Conservation (phyloP, 2,329 filamentous ascomycete species). For the Lanzia echinophila region DNA sequence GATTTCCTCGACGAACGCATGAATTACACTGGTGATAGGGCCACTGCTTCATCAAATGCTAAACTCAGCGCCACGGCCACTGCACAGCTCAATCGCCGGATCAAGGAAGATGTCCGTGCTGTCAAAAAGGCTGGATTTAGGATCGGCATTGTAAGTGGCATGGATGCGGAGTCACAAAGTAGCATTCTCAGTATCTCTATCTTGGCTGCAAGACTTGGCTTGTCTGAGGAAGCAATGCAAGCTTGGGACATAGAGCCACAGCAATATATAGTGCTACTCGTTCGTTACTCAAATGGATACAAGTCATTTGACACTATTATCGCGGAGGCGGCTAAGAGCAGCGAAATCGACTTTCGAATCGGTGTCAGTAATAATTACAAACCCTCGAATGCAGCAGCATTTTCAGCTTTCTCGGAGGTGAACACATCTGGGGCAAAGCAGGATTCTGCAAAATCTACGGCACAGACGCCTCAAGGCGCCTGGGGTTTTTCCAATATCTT, state of each 20-base stretch:
- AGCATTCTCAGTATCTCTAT: slow-evolving; percentile 61
- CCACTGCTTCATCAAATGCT: slow-evolving; percentile 1
- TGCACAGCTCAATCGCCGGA: slow-evolving; percentile 27
- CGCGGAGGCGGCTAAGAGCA: slow-evolving; percentile 32
- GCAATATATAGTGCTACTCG: slow-evolving; percentile 69
- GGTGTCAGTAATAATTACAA: slow-evolving; percentile 69
- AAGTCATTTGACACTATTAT: slow-evolving; percentile 49
- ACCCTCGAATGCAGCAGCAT: slow-evolving; percentile 45
- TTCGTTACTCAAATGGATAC: slow-evolving; percentile 60
- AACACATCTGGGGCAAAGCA: slow-evolving; percentile 15
- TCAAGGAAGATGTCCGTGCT: slow-evolving; percentile 53
- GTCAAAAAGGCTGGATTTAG: slow-evolving; percentile 63
- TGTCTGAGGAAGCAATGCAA: slow-evolving; percentile 67
- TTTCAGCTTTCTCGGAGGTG: slow-evolving; percentile 31
- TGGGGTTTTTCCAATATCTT: slow-evolving; percentile 51
- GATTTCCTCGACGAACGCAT: slow-evolving; percentile 20
- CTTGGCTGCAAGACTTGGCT: slow-evolving; percentile 60
- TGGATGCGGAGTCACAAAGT: slow-evolving; percentile 35
- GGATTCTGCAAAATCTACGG: neutral
- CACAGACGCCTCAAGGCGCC: neutral
- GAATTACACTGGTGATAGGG: neutral
- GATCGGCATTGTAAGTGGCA: slow-evolving; percentile 53
- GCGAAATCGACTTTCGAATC: slow-evolving; percentile 54
- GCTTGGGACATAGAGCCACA: slow-evolving; percentile 65
- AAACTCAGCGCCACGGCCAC: slow-evolving; percentile 13